phyloP scores from a whole-genome alignment of 2,329 filamentous ascomycete species.

The Alternaria sp. region DNA sequence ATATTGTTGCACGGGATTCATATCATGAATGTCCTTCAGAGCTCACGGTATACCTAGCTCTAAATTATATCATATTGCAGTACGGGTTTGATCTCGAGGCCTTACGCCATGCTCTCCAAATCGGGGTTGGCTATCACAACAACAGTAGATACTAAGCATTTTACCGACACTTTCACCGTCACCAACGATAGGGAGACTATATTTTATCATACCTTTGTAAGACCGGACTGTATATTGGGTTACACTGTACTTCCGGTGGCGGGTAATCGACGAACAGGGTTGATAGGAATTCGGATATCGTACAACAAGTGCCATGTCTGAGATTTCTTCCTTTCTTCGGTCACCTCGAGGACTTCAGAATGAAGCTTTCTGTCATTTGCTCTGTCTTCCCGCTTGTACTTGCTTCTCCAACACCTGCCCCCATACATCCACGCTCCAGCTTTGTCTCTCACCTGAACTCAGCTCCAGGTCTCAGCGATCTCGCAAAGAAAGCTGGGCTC shows the following conservation, averaged over 20 bases:
- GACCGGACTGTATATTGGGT: not conserved
- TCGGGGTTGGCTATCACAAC: not conserved
- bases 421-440: not conserved
- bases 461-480: conserved; percentile 56
- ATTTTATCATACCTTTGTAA: not conserved
- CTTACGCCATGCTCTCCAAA: not conserved
- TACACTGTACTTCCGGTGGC: too few relatives aligned
- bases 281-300: too few relatives aligned
- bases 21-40: not conserved
- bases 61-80: not conserved
- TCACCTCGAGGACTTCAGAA: conserved; percentile 16
- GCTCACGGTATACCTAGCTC: not conserved
- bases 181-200: not conserved
- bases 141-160: not conserved
- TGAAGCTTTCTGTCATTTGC: conserved; percentile 37
- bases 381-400: conserved; percentile 27
- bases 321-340: not conserved
- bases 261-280: too few relatives aligned
- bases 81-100: not conserved
- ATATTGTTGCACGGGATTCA: not conserved
- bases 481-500: conserved; percentile 65
- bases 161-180: not conserved
- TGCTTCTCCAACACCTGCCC: conserved; percentile 27
- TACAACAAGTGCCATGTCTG: not conserved
- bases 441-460: conserved; percentile 15